Evolutionary conservation across 2,329 filamentous ascomycete genomes (phyloP), one percentile per base, ranked within the genome.

Genomic region (Fusarium coicis): DNA sequence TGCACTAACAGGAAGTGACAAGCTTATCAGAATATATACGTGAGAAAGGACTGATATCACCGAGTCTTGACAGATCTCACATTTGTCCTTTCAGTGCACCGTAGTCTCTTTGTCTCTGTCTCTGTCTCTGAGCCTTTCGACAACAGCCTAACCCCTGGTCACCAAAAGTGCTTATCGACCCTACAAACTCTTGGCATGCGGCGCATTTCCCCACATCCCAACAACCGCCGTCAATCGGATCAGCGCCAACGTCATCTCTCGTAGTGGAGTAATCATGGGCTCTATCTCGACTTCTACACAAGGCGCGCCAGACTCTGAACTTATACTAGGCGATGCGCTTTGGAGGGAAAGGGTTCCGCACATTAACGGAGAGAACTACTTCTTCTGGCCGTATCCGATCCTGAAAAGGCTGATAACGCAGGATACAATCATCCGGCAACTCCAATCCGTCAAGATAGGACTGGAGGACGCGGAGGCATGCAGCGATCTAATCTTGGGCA

Each of bases 401-500:
- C 6, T 52, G 2, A 26, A 52, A 1, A 52, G 49, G 12, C 6
- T 52, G 18, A 36, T 52, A 19, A 52, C 49, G 12, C 30, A 30
- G 18, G n/a, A 26, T 4, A 15, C n/a, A 26, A 52, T 52, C 18
- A 52, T 2, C n/a, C 30, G 30, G 7, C 49, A 52, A 26, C 30
- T 52, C 8, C 16, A 11, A 10, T 5, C 18, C 12, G n/a, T 36
- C 49, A 11, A 52, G 30, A 52, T 36, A 36, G 18, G 16, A 26
- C n/a, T 19, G 6, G 49, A 36, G 1, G 30, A 36, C 0, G 30
- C 49, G 2, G 49, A 26, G 4, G 18, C 16, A 2, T 26, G 3
- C 16, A 36, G 16, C 30, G 0, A 15, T 2, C 0, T 15, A 9
- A 21, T 52, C 5, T 4, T 52, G n/a, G 49, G n/a, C 11, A 36